Evolutionary conservation across 768 basidiomycete species (phyloP).

Genomic region (Mycena galericulata): DNA sequence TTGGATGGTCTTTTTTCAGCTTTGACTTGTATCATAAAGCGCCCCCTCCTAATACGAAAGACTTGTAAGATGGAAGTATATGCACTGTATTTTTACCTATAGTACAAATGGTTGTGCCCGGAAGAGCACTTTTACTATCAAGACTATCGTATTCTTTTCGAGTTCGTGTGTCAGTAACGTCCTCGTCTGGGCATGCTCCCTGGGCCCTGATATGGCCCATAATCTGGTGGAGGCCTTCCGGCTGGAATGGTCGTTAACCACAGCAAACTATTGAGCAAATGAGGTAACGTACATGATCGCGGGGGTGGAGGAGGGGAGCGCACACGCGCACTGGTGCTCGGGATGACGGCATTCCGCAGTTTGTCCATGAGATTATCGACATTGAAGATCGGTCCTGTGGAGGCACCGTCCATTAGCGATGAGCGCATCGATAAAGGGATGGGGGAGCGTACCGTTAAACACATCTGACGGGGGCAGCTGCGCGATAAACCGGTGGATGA

Average conservation of each 20-base stretch:
- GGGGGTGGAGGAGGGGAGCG: conserved; percentile 71
- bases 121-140: conserved; percentile 1
- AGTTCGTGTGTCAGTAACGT: conserved; percentile 23
- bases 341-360: conserved; percentile 85
- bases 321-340: conserved; percentile 63
- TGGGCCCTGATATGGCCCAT: conserved; percentile 89
- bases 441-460: conserved; percentile 89
- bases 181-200: conserved; percentile 53
- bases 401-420: neutral
- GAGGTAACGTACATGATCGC: conserved; percentile 57
- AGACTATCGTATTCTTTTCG: neutral
- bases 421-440: conserved; percentile 12
- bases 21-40: too few species aligned
- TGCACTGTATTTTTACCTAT: too few species aligned
- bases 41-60: too few species aligned
- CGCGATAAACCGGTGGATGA: conserved; percentile 88
- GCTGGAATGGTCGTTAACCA: conserved; percentile 47
- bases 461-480: conserved; percentile 74
- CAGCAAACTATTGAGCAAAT: conserved; percentile 6
- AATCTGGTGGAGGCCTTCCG: conserved; percentile 87
- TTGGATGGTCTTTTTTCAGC: too few species aligned
- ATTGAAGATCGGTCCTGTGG: conserved; percentile 86
- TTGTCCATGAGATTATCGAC: conserved; percentile 91
- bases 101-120: conserved; percentile 6
- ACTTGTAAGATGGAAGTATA: too few species aligned